Base-by-base conservation (phyloP, 1,284 basidiomycete genomes). In the Cutaneotrichosporon sp. region DNA sequence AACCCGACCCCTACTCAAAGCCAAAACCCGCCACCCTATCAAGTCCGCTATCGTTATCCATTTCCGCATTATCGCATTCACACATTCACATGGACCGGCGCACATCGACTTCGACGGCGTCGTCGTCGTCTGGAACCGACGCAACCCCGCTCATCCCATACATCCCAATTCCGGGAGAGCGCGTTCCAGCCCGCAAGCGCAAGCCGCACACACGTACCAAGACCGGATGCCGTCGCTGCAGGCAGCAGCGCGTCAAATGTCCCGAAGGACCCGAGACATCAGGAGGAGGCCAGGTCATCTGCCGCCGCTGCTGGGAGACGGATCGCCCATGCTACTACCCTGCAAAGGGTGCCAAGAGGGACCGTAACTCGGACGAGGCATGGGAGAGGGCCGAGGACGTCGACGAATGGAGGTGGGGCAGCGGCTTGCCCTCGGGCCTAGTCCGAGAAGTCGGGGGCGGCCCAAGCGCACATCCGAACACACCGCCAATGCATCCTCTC, bases 301-400 rank as follows among this genome's bases (percentile, higher is more conserved):
- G 69, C 58, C 58, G 62, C 49, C 55, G 64, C 26, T 70, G 69
- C 58, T 65, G 60, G 53, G 67, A 70, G 46, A 65, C 65, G 26
- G 69, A 66, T 42, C 51, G 57, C 4, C 38, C 50, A 14, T 70
- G 69, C 42, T 67, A 56, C 56, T 70, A 70, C 42, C 69, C 69
- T 9, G 62, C 60, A 32, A 64, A 65, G 18, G 32, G 46, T 14
- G 55, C 60, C 8, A 67, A 60, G 61, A 31, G 38, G 46, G 58
- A 36, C 59, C 56, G 56, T 11, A 56, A 61, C 51, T 61, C 31
- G 42, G 53, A 55, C 21, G 62, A 58, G 40, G 57, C 53, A 16
- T 67, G 60, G 62, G 64, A 62, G 56, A 56, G 59, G 18, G 63
- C 63, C 3, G 59, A 58, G 21, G 63, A 61, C 42, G 63, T 64